These are phyloP conservation scores for Ogataea populi-albae DNA, from an alignment of 805 yeast species.

Conservation along the genomic window DNA sequence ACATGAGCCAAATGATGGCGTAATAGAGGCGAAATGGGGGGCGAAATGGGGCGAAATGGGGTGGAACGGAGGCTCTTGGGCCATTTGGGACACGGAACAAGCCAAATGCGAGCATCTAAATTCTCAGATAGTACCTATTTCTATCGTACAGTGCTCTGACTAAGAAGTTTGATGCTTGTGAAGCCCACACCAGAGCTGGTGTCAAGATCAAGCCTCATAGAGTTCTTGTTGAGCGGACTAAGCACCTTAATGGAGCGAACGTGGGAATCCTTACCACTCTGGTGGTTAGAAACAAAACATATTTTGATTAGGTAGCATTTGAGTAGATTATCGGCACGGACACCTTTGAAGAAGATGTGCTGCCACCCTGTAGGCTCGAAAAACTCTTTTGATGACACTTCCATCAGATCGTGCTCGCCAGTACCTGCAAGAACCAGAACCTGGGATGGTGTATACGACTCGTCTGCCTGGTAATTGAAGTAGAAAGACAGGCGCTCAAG, in stretches of 20 bases:
- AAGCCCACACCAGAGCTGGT: conserved; percentile 29
- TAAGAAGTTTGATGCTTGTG: conserved; percentile 31
- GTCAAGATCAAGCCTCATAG: conserved; percentile 22
- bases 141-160: conserved; percentile 35
- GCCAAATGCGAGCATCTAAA: too few relatives aligned
- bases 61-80: too few relatives aligned
- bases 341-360: conserved; percentile 55
- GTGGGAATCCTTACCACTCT: conserved; percentile 95
- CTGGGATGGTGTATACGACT: conserved; percentile 85
- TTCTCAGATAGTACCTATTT: too few relatives aligned
- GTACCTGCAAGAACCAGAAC: conserved; percentile 68
- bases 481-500: conserved; percentile 68
- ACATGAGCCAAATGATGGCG: too few relatives aligned
- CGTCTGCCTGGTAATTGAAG: conserved; percentile 71
- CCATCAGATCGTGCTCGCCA: conserved; percentile 73
- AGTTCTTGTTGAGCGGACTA: conserved; percentile 36
- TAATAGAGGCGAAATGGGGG: too few relatives aligned
- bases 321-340: conserved; percentile 52
- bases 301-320: conserved; percentile 67
- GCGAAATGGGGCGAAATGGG: too few relatives aligned
- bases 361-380: conserved; percentile 78
- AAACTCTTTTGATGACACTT: conserved; percentile 58
- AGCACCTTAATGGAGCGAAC: conserved; percentile 69
- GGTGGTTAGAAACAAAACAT: conserved; percentile 73
- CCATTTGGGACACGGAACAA: too few relatives aligned